Evolutionary conservation across 805 yeast genomes (phyloP).

Genomic region (Saccharomycopsis fodiens): DNA sequence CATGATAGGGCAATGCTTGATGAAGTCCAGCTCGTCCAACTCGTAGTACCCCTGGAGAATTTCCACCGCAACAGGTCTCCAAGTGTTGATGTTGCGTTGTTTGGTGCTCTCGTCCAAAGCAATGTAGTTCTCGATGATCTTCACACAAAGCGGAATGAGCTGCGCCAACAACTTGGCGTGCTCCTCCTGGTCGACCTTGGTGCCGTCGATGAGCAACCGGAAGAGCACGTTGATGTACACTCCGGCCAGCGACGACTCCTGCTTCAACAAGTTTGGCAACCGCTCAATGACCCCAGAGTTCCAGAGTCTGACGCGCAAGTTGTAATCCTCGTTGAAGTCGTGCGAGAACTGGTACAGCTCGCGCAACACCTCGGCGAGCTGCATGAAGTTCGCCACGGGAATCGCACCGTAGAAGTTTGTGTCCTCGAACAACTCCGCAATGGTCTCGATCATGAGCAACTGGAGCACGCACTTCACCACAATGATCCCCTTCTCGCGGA

Average conservation of each 20-base stretch:
- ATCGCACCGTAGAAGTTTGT: conserved; percentile 56
- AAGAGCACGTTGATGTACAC: conserved; percentile 77
- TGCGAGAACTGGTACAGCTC: conserved; percentile 76
- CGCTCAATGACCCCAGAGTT: conserved; percentile 89
- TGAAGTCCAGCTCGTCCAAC: conserved; percentile 68
- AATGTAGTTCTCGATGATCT: conserved; percentile 62
- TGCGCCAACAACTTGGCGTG: conserved; percentile 38
- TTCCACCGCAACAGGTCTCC: conserved; percentile 91
- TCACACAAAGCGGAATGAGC: conserved; percentile 60
- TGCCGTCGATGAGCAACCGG: conserved; percentile 64
- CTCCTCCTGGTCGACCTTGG: conserved; percentile 39
- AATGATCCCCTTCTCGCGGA: conserved; percentile 60
- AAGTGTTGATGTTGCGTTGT: conserved; percentile 72
- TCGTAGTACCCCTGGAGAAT: conserved; percentile 76
- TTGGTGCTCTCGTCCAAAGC: conserved; percentile 65
- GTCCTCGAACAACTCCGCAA: conserved; percentile 74
- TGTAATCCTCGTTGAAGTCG: conserved; percentile 81
- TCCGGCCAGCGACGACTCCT: conserved; percentile 85
- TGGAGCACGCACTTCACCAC: conserved; percentile 92
- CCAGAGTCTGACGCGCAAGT: conserved; percentile 80
- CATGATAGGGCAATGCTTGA: conserved; percentile 47
- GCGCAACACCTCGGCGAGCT: conserved; percentile 52
- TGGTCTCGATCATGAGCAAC: conserved; percentile 76
- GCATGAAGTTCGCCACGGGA: conserved; percentile 57
- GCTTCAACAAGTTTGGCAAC: conserved; percentile 84